These are phyloP conservation scores for Gloeopeniophorella convolvens DNA, from an alignment of 768 basidiomycete species.

Conservation along the genomic window DNA sequence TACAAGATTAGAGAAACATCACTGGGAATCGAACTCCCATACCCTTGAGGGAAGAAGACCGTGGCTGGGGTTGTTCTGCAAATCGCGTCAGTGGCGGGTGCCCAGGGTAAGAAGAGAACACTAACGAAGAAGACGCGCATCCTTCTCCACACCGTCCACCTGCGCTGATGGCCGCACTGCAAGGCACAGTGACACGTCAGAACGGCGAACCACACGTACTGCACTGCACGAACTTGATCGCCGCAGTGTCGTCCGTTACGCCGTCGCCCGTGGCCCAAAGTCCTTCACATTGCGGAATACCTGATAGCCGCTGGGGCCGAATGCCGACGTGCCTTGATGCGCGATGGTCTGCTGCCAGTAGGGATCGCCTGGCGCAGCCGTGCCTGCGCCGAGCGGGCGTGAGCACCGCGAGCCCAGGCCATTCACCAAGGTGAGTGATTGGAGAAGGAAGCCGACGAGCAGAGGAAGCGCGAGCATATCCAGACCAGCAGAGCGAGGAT, in stretches of 20 bases:
- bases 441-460: neutral
- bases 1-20: neutral
- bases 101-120: neutral
- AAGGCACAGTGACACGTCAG: conserved; percentile 15
- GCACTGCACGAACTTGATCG: conserved; percentile 50
- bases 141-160: too few species aligned
- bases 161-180: too few species aligned
- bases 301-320: conserved; percentile 22
- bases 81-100: neutral
- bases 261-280: conserved; percentile 57
- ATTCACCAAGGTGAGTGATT: conserved; percentile 6
- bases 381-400: too few species aligned
- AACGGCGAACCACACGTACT: neutral
- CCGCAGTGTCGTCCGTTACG: conserved; percentile 64
- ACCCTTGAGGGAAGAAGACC: conserved; percentile 76
- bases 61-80: conserved; percentile 60
- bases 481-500: too few species aligned
- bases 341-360: conserved; percentile 70
- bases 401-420: conserved; percentile 43
- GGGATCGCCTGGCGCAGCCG: conserved; percentile 44
- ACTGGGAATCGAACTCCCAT: conserved; percentile 20
- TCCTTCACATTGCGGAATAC: too few species aligned
- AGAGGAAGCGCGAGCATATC: too few species aligned
- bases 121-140: conserved; percentile 50
- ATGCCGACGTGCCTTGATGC: conserved; percentile 65